Base-by-base conservation (phyloP, 257 asterid genomes). In the Scutellaria galericulata region DNA sequence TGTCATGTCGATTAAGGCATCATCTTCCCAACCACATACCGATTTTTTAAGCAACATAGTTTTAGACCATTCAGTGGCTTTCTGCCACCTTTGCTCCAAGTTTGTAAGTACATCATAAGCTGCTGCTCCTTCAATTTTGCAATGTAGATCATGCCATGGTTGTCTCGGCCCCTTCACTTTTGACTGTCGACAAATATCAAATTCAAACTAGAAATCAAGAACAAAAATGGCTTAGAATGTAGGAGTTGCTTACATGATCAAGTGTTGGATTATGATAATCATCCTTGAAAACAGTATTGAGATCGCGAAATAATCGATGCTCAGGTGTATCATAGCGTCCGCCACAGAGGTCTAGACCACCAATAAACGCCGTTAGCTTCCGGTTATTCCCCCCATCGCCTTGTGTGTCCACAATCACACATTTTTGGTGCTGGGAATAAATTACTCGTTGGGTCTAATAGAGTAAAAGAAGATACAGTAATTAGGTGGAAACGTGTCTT, bases 331-430 rank as follows among this genome's bases (percentile, higher is more conserved):
- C 73, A 6, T 68, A 68, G 5, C 73, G 69, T 6, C 76, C 70
- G 2, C 24, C 69, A 8, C 52, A 59, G 41, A 71, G 76, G 35
- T 71, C 76, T 9, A 71, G 31, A 4, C 70, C 76, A 20, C 68
- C 76, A 12, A 71, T 3, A 12, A 60, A 71, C 7, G 76, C 53
- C 5, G 76, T 60, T 37, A 71, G 47, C 61, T 60, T 60, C 5
- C 76, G 60, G 6, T 37, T 31, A 12, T 18, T 8, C 11, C 51
- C 62, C 11, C 51, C 62, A 1, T 50, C 39, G 6, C 41, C 72
- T 67, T 67, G 15, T 5, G 60, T 45, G 75, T 71, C 75, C 18
- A 59, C 68, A 5, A 71, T 71, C 45, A 71, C 68, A 37, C 75
- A 71, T 12, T 71, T 71, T 55, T 71, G 57, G 51, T 71, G 72